Evolutionary conservation across 306 rosid genomes (phyloP).

Genomic region (Ormosia semicastrata): DNA sequence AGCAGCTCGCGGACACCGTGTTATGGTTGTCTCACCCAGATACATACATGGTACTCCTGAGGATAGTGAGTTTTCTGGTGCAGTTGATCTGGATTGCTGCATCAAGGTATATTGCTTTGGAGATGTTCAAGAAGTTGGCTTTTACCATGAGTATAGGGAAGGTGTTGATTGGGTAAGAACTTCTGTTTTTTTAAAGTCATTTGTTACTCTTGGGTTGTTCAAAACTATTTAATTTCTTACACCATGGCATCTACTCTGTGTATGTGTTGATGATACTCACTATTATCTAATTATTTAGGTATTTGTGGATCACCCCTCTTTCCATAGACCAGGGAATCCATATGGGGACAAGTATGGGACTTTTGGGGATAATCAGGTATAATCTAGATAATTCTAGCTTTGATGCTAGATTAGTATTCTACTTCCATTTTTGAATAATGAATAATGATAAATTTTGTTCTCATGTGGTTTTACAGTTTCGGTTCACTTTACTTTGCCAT

Average conservation of each 20-base stretch:
- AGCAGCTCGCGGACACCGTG: slow-evolving; percentile 82
- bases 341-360: slow-evolving; percentile 76
- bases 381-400: slow-evolving; percentile 12
- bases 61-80: slow-evolving; percentile 49
- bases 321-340: slow-evolving; percentile 81
- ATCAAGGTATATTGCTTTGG: slow-evolving; percentile 55
- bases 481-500: slow-evolving; percentile 93
- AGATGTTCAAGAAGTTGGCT: slow-evolving; percentile 68
- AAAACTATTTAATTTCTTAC: background rate
- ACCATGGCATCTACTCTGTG: background rate
- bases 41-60: slow-evolving; percentile 58
- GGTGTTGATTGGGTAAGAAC: slow-evolving; percentile 88
- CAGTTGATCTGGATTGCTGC: slow-evolving; percentile 37
- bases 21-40: slow-evolving; percentile 86
- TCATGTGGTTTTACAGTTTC: slow-evolving; percentile 76
- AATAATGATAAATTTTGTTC: slow-evolving; percentile 45
- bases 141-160: slow-evolving; percentile 67
- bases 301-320: slow-evolving; percentile 82
- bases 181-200: background rate
- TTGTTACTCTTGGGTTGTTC: background rate
- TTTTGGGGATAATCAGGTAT: slow-evolving; percentile 85
- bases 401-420: slow-evolving; percentile 18
- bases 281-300: slow-evolving; percentile 47
- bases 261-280: slow-evolving; percentile 1
- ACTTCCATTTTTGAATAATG: background rate